Evolutionary conservation across 1,139 yeast species (phyloP).

Genomic region (Meyerozyma carpophila): DNA sequence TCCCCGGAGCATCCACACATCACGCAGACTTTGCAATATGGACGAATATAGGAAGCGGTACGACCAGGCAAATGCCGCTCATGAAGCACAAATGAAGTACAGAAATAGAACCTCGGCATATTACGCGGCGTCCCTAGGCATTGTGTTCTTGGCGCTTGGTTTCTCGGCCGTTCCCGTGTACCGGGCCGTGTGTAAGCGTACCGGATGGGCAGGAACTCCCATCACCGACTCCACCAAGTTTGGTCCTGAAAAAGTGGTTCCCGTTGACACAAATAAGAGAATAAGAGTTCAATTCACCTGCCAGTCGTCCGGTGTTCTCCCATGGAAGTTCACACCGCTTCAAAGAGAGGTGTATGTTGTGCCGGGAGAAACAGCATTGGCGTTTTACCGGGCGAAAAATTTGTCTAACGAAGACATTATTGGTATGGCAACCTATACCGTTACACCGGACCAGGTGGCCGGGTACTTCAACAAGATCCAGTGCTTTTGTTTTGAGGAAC

Average conservation of each 20-base stretch:
- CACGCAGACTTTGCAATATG: neutral
- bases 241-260: conserved; percentile 81
- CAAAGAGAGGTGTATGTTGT: conserved; percentile 89
- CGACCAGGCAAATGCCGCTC: conserved; percentile 8
- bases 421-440: conserved; percentile 97
- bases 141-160: conserved; percentile 72
- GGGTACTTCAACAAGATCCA: conserved; percentile 95
- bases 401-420: conserved; percentile 82
- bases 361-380: conserved; percentile 98
- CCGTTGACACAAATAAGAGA: conserved; percentile 81
- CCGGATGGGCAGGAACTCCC: conserved; percentile 96
- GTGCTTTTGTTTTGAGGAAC: conserved; percentile 98
- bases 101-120: conserved; percentile 54
- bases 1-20: neutral
- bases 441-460: conserved; percentile 94
- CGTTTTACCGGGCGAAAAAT: conserved; percentile 91
- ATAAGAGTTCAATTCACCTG: conserved; percentile 83
- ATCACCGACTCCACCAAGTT: conserved; percentile 77
- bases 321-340: conserved; percentile 95
- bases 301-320: conserved; percentile 84
- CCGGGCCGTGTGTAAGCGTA: conserved; percentile 86
- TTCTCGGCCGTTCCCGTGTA: conserved; percentile 93
- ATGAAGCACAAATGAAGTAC: conserved; percentile 26
- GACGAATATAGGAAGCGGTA: neutral
- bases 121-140: conserved; percentile 66